Evolutionary conservation across 129 eudicot genomes (phyloP).

Genomic region (Artemisia annua): DNA sequence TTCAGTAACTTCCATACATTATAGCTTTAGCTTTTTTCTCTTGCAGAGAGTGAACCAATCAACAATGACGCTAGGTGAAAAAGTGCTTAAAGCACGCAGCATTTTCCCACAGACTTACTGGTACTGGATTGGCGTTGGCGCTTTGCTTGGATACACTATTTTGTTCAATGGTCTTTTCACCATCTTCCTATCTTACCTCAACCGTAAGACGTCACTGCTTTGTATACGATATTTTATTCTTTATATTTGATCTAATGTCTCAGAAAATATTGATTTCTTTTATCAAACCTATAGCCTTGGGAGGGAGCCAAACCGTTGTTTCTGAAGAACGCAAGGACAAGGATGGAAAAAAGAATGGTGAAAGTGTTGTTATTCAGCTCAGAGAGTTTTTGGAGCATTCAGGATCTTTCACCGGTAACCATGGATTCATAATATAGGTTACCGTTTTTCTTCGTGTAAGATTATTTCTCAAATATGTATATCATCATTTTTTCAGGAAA

Average conservation of each 20-base stretch:
- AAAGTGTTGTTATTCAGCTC: constrained; percentile 67
- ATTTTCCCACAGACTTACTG: constrained; percentile 81
- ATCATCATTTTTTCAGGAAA: constrained; percentile 51
- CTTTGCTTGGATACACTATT: constrained; percentile 78
- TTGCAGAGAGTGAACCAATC: constrained; percentile 61
- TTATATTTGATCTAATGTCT: not conserved
- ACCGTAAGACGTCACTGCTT: constrained; percentile 65
- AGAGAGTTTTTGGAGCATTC: constrained; percentile 86
- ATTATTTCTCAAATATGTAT: constrained; percentile 7
- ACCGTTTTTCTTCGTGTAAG: constrained; percentile 4
- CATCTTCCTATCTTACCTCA: constrained; percentile 67
- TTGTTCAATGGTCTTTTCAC: constrained; percentile 83
- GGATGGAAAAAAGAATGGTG: constrained; percentile 58
- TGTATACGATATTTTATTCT: not conserved
- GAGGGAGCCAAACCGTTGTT: constrained; percentile 77
- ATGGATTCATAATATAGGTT: constrained; percentile 10
- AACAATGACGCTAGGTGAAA: constrained; percentile 63
- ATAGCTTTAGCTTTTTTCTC: constrained; percentile 11
- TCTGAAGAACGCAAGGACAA: constrained; percentile 68
- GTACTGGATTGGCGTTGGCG: constrained; percentile 97
- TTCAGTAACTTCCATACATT: constrained; percentile 13
- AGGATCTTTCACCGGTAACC: constrained; percentile 72
- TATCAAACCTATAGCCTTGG: constrained; percentile 54
- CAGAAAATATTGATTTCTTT: constrained; percentile 14
- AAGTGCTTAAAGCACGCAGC: constrained; percentile 72